Evolutionary conservation across 2,329 filamentous ascomycete species (phyloP).

Genomic region (Fusarium mexicanum): DNA sequence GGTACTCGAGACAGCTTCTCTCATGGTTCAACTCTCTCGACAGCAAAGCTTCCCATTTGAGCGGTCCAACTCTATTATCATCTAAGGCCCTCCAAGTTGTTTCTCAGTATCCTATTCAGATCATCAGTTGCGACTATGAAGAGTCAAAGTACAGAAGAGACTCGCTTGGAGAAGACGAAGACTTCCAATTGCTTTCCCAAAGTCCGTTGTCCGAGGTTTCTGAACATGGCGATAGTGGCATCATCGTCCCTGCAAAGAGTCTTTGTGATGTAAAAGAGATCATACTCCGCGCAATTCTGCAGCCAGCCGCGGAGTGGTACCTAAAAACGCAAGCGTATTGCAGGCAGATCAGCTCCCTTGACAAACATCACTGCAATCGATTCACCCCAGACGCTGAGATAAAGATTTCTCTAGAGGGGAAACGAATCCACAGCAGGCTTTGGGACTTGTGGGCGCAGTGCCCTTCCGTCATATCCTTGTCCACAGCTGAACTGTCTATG

Average conservation of each 20-base stretch:
- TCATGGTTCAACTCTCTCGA: constrained; percentile 5
- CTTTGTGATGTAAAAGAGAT: constrained; percentile 1
- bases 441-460: constrained; percentile 6
- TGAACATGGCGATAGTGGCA: not conserved
- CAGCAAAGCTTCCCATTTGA: not conserved
- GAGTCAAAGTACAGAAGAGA: not conserved
- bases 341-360: not conserved
- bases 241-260: not conserved
- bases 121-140: constrained; percentile 1
- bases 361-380: not conserved
- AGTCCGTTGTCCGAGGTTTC: not conserved
- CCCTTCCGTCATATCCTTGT: not conserved
- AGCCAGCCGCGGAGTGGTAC: not conserved
- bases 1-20: not conserved
- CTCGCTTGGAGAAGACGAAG: not conserved
- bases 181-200: not conserved
- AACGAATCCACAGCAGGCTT: not conserved
- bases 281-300: not conserved
- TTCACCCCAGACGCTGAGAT: constrained; percentile 3
- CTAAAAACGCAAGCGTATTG: not conserved
- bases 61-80: not conserved
- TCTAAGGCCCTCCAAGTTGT: not conserved
- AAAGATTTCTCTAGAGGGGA: not conserved
- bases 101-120: not conserved
- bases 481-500: not conserved